Evolutionary conservation across 2,329 filamentous ascomycete genomes (phyloP), one percentile per base, ranked within the genome.

Genomic region (Metarhizium sp.): DNA sequence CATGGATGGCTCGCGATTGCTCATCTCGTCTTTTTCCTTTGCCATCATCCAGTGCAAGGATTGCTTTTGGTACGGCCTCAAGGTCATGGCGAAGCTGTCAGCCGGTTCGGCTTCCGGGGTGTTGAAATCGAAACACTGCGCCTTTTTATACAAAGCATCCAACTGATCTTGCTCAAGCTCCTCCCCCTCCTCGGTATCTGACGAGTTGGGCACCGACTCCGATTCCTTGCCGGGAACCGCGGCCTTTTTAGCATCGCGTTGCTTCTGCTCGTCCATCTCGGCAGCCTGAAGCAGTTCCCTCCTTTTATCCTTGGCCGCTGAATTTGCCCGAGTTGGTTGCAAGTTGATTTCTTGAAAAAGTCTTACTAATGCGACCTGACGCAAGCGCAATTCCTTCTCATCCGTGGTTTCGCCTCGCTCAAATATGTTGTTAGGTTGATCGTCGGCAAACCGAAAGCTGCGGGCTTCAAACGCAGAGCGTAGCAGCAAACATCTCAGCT

Each of bases 91-190:
- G 69, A 99, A 99, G 0, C 85, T 90, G 8, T 86, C 78, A 6
- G 88, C 84, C 10, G 94, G 92, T 62, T 96, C 87, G 10, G 90
- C 86, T 68, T 90, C 86, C 2, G 92, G 92, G 0, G 92, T 96
- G 66, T 84, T 83, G 66, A 99, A 97, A 68, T 99, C 94, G 64
- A 97, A 97, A 0, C 90, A 92, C 66, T 99, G 94, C 0, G 94
- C 94, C 67, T 99, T 99, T 65, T 87, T 90, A 71, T 99, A 99
- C 1, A 99, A 73, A 0, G 88, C 84, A 67, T 99, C 94, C 3
- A 99, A 85, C 67, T 99, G 94, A 63, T 95, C 92, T 69, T 97
- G 90, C 66, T 97, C 91, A 0, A 99, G 79, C 70, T 97, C 92
- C 63, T 92, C 81, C 2, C 91, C 91, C 40, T 96, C 92, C 62